Percentiles rank a stretch among this genome's conserved stretches.
Conservation (phyloP, 495 filamentous ascomycete species). For the Cryomyces minteri region DNA sequence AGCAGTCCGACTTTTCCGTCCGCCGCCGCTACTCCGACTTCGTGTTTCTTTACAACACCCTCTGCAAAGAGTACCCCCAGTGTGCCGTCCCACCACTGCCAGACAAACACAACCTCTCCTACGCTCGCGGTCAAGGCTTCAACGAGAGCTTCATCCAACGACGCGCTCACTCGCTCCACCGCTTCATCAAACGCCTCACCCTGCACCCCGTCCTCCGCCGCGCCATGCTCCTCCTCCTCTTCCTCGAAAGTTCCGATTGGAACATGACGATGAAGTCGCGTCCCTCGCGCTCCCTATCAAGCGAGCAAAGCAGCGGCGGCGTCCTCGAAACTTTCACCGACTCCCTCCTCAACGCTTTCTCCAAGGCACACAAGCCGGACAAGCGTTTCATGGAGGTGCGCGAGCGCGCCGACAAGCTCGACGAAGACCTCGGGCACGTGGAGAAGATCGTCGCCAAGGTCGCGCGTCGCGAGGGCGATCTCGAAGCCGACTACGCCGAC, state of each 20-base stretch:
- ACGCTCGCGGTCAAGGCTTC: conserved; percentile 90
- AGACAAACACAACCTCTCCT: conserved; percentile 98
- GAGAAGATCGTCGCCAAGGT: conserved; percentile 87
- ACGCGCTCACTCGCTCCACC: conserved; percentile 75
- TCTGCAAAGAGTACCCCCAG: conserved; percentile 71
- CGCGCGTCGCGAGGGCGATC: conserved; percentile 68
- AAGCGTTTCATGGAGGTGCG: conserved; percentile 84
- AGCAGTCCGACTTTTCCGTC: conserved; percentile 53
- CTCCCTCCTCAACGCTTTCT: conserved; percentile 94
- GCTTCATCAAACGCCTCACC: conserved; percentile 74
- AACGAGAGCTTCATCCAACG: conserved; percentile 83
- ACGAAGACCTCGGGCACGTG: conserved; percentile 82
- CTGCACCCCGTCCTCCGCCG: conserved; percentile 85
- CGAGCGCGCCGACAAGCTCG: conserved; percentile 86
- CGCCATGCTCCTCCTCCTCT: conserved; percentile 59
- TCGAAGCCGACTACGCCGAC: conserved; percentile 78
- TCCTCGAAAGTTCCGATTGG: conserved; percentile 88
- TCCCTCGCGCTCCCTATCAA: conserved; percentile 37
- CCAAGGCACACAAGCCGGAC: conserved; percentile 88
- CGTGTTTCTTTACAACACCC: conserved; percentile 83
- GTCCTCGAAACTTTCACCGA: conserved; percentile 91
- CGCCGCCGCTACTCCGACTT: conserved; percentile 94
- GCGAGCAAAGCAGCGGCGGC: conserved; percentile 31
- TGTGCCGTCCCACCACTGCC: conserved; percentile 88
- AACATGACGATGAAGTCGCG: conserved; percentile 81